These are phyloP conservation scores for Laetiporus sulphureus DNA, from an alignment of 1,284 basidiomycete species.

Conservation along the genomic window DNA sequence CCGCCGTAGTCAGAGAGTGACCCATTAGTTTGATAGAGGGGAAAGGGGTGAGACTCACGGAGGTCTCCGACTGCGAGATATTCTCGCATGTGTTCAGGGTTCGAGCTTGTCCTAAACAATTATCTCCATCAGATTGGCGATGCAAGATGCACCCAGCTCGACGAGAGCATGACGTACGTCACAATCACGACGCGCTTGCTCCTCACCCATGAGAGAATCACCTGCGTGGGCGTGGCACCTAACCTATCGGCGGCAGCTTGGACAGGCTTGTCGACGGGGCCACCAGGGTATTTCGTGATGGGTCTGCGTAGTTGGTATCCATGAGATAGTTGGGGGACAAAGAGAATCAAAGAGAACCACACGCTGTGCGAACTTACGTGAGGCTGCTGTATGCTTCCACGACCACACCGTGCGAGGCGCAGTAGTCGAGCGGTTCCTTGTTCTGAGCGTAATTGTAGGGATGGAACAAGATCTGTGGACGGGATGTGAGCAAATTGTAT, in stretches of 20 bases:
- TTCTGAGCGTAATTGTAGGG: conserved; percentile 61
- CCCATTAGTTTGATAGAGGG: too few species aligned
- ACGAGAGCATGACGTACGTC: conserved; percentile 42
- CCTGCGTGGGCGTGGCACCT: conserved; percentile 55
- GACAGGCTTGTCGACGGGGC: conserved; percentile 61
- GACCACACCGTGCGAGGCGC: conserved; percentile 50
- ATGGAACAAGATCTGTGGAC: conserved; percentile 57
- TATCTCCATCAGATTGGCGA: not conserved
- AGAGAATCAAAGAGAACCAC: not conserved
- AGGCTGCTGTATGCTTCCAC: conserved; percentile 69
- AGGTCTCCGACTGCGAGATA: conserved; percentile 62
- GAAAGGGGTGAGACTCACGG: conserved; percentile 34
- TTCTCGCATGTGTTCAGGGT: conserved; percentile 52
- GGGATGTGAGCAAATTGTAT: conserved; percentile 12
- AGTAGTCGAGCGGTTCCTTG: conserved; percentile 50
- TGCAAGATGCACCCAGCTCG: too few species aligned
- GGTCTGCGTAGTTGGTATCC: conserved; percentile 37
- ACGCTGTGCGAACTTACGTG: too few species aligned
- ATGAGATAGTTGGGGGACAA: not conserved
- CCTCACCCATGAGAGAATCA: conserved; percentile 63
- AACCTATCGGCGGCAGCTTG: conserved; percentile 48
- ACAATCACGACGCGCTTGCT: conserved; percentile 60
- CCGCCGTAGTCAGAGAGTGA: too few species aligned
- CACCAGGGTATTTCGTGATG: conserved; percentile 54
- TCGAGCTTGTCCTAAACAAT: conserved; percentile 54